Base-by-base conservation (phyloP, 1,139 yeast genomes). In the Taphrina confusa region DNA sequence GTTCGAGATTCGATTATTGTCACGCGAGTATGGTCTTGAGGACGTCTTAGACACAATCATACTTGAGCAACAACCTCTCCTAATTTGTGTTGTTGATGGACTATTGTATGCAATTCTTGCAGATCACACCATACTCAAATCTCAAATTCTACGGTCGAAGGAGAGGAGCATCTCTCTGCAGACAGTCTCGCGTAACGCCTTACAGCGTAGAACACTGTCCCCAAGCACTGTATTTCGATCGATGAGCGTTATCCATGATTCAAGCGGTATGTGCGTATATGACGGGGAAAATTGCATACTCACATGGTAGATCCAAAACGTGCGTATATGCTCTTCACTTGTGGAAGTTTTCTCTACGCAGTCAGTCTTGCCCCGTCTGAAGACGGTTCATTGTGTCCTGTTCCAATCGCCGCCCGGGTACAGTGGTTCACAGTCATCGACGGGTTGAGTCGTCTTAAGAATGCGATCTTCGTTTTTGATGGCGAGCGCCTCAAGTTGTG, bases 1-100 rank as follows among this genome's bases (percentile, higher is more conserved):
- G 11, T 33, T 20, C 36, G 37, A 56, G 39, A 25, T 56, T 27
- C 60, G 55, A 18, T 25, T 56, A 28, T 36, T 56, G 16, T 56
- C 60, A 6, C 54, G 54, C 2, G 60, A 47, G 25, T 25, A 23
- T 25, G 52, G 33, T 22, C 42, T 47, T 5, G 52, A 47, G 14
- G 36, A 14, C 12, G 14, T 28, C 1, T 31, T 47, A 12, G 40
- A 34, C 16, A 4, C 33, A 1, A 33, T 47, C 39, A 12, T 6
- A 12, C 12, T 33, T 18, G 40, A 47, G 18, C 20, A 11, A 3
- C 30, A 31, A 16, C 47, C 47, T 9, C 25, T 42, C 11, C 11
- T 20, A 11, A 5, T 42, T 4, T 23, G 31, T 12, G 18, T n/a
- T 27, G 9, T 9, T 11, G 33, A 42, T 27, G 47, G 47, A n/a